Evolutionary conservation across 1,139 yeast genomes (phyloP), one percentile per base, ranked within the genome.

Genomic region (Taiozyma sp.): DNA sequence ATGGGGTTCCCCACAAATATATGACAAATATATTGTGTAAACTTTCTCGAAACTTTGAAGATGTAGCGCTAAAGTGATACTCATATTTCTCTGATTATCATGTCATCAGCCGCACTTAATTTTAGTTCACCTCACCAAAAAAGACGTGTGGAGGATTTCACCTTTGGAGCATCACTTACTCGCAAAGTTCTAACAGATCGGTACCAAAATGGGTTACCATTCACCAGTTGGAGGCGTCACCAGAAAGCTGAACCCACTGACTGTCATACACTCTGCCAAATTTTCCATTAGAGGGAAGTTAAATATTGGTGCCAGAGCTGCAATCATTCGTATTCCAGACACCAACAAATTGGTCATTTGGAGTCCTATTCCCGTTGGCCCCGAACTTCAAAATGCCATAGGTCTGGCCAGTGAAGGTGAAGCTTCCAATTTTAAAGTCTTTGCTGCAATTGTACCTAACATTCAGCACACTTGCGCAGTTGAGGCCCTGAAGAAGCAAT

Each of bases 281-380:
- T 81, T 81, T 68, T 65, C 70, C 13, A 58, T 75, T 43, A 59
- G 66, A 10, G 65, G 70, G 50, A 65, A 62, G 44, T 54, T 81
- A 49, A 74, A 77, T 50, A 75, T 83, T 54, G 90, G 90, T 26
- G 83, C 78, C n/a, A 70, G 89, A 53, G 75, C 80, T 79, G 77
- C 87, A 0, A 63, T 75, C 8, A 61, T 76, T 48, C 64, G 64
- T 34, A 66, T 81, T 52, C 67, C 75, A 47, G 62, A 68, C 50
- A 63, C 72, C 40, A 64, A 67, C 47, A 64, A 69, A 46, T 67
- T 81, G 22, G 66, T 80, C 8, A 77, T 84, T 10, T 80, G 83
- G 77, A 76, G 83, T 4, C 82, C 88, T 0, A 72, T 83, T 45
- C 89, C 89, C 1, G 77, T 74, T 59, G 79, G 81, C 1, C 54